phyloP scores from a whole-genome alignment of 1,284 basidiomycete genomes.

The Apiotrichum akiyoshidainum region DNA sequence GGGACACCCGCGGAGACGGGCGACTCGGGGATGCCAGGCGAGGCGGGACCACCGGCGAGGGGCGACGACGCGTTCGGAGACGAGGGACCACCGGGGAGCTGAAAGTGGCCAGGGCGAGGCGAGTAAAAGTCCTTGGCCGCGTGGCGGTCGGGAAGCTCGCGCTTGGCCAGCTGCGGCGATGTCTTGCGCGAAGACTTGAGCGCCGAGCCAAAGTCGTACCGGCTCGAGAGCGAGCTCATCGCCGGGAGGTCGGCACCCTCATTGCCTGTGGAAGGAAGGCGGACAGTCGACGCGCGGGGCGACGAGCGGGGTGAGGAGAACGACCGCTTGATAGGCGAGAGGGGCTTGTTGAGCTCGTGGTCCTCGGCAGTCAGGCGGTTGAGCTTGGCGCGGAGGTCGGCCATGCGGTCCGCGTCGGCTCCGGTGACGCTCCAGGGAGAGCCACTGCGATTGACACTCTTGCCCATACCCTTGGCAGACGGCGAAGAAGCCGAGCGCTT shows the following conservation, averaged over 20 bases:
- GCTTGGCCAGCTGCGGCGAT: slow-evolving; percentile 18
- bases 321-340: slow-evolving; percentile 10
- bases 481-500: slow-evolving; percentile 25
- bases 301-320: slow-evolving; percentile 21
- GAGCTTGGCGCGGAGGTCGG: slow-evolving; percentile 54
- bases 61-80: slow-evolving; percentile 9
- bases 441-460: slow-evolving; percentile 34
- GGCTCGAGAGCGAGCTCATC: slow-evolving; percentile 30
- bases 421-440: slow-evolving; percentile 50
- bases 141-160: slow-evolving; percentile 20
- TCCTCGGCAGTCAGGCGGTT: slow-evolving; percentile 53
- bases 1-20: slow-evolving; percentile 7
- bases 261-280: slow-evolving; percentile 20
- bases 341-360: slow-evolving; percentile 11
- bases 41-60: slow-evolving; percentile 1
- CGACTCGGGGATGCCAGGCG: slow-evolving; percentile 4
- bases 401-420: slow-evolving; percentile 45
- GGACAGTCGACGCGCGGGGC: slow-evolving; percentile 28
- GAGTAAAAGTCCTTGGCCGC: slow-evolving; percentile 45
- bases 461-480: slow-evolving; percentile 30
- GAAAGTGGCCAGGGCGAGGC: slow-evolving; percentile 30
- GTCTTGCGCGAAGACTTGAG: slow-evolving; percentile 48
- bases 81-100: slow-evolving; percentile 13
- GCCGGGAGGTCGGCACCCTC: slow-evolving; percentile 12
- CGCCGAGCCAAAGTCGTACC: slow-evolving; percentile 57